Evolutionary conservation across 1,284 basidiomycete genomes (phyloP).

Genomic region (Sporisorium sorghi): DNA sequence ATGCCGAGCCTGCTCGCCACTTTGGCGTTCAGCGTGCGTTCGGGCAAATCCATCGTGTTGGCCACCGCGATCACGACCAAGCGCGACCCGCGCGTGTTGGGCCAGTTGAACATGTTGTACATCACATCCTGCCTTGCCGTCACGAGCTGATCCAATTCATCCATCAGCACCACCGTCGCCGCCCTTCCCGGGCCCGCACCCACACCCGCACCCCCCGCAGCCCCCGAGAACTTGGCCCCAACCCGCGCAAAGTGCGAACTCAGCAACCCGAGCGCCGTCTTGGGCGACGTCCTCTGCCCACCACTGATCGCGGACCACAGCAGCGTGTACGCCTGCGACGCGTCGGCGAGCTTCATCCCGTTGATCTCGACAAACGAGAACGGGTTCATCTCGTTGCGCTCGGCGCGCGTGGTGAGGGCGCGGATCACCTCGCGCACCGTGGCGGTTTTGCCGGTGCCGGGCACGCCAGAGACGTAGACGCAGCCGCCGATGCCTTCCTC

Average conservation of each 20-base stretch:
- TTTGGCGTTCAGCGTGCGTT: conserved; percentile 89
- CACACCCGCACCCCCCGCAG: conserved; percentile 31
- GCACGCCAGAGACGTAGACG: conserved; percentile 93
- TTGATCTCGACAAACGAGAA: conserved; percentile 99
- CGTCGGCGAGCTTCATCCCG: conserved; percentile 77
- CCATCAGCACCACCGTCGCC: conserved; percentile 91
- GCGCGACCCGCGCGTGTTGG: conserved; percentile 84
- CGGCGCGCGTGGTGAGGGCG: conserved; percentile 68
- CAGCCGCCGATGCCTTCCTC: conserved; percentile 95
- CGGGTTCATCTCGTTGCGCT: conserved; percentile 81
- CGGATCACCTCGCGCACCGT: conserved; percentile 91
- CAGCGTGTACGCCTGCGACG: conserved; percentile 63
- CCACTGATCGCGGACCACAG: conserved; percentile 63
- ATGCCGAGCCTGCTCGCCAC: conserved; percentile 95
- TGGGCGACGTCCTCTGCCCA: conserved; percentile 54
- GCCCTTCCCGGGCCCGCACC: conserved; percentile 41
- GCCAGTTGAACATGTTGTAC: conserved; percentile 99
- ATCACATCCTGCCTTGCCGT: conserved; percentile 97
- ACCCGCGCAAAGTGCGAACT: conserved; percentile 54
- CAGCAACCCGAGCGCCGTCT: conserved; percentile 55
- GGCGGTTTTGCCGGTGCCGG: conserved; percentile 90
- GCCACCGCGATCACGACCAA: conserved; percentile 96
- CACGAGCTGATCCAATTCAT: conserved; percentile 95
- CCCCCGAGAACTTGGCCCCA: conserved; percentile 34
- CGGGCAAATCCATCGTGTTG: conserved; percentile 97